A percentile compares a stretch with the other conserved stretches of the same genome.
phyloP scores from a whole-genome alignment of 2,329 filamentous ascomycete species.

The Talaromyces funiculosus region DNA sequence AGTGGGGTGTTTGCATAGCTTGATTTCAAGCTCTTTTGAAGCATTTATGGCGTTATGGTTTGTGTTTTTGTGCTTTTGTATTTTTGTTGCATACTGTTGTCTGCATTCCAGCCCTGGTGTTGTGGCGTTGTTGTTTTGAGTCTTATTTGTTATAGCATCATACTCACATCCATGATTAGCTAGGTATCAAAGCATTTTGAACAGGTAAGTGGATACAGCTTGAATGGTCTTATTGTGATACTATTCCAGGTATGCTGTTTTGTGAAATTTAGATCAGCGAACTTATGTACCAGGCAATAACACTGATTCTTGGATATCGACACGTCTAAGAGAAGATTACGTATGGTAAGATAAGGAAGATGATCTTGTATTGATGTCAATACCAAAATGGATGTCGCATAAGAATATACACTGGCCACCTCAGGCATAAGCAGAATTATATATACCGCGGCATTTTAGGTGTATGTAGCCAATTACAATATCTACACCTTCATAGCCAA shows the following conservation, averaged over 20 bases:
- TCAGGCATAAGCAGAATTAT: no score
- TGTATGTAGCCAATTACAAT: no score
- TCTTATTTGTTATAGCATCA: background rate
- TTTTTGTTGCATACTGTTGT: conserved; percentile 7
- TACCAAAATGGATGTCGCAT: background rate
- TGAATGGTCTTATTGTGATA: no score
- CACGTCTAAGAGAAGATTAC: background rate
- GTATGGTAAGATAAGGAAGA: background rate
- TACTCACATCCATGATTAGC: background rate
- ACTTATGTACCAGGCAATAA: no score
- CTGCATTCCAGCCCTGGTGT: conserved; percentile 10
- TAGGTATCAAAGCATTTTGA: background rate
- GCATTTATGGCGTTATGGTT: conserved; percentile 10
- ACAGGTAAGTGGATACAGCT: no score
- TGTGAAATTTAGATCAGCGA: no score
- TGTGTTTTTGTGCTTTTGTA: background rate
- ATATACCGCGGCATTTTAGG: no score
- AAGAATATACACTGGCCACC: no score
- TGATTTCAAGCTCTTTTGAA: background rate
- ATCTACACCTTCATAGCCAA: background rate
- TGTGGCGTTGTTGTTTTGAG: conserved; percentile 4
- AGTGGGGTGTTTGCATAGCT: conserved; percentile 34
- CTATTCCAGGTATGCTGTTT: no score
- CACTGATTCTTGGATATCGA: no score
- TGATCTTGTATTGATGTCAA: background rate